Conservation (phyloP, 371 early-diverging fungal species). For the Nosema muscidifuracis region DNA sequence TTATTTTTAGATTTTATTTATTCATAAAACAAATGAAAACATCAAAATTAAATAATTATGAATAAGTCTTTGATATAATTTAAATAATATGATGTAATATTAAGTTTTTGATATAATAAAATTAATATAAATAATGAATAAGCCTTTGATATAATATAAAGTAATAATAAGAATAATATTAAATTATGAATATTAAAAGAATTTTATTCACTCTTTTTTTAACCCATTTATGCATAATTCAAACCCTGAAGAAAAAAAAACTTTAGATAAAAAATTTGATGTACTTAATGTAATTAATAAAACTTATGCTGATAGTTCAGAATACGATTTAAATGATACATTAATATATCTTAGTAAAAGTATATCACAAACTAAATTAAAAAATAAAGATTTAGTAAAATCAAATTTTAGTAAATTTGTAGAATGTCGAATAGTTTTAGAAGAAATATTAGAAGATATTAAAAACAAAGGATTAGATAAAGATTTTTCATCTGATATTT, state of each 20-base stretch:
- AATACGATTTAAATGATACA: conserved; percentile 49
- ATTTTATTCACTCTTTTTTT: no score
- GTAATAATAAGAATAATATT: no score
- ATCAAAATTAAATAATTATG: no score
- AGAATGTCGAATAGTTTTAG: conserved; percentile 49
- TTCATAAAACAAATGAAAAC: no score
- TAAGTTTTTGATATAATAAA: no score
- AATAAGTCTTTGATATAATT: no score
- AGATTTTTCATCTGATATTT: conserved; percentile 25
- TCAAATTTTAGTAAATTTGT: conserved; percentile 59
- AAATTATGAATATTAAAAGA: no score
- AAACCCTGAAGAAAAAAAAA: neutral
- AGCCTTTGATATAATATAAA: no score
- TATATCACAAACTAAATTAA: conserved; percentile 35
- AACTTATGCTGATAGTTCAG: conserved; percentile 36
- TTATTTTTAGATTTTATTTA: no score
- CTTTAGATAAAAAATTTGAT: conserved; percentile 21
- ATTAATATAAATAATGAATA: no score
- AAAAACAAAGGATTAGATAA: conserved; percentile 42
- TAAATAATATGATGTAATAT: no score
- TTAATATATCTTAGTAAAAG: conserved; percentile 28
- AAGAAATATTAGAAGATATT: conserved; percentile 48
- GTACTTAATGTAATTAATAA: conserved; percentile 47
- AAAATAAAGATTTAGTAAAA: conserved; percentile 50
- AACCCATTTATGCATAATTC: neutral